Base-by-base conservation (phyloP, 345 rosid genomes). In the Microthlaspi erraticum region DNA sequence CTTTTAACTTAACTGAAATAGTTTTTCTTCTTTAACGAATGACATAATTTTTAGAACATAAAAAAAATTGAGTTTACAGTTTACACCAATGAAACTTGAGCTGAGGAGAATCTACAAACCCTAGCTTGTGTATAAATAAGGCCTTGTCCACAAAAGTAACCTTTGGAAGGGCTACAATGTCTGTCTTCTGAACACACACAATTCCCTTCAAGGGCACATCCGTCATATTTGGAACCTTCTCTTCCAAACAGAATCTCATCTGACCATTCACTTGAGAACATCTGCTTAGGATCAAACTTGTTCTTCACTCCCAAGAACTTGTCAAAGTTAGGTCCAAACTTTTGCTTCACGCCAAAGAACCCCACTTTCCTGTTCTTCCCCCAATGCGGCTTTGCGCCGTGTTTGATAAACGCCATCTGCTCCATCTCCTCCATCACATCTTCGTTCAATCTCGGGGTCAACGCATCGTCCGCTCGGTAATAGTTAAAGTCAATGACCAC, bases 311-410 rank as follows among this genome's bases (percentile, higher is more conserved):
- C 73, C 48, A 87, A 0, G 39, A 89, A 93, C 64, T 71, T 87
- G 13, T 36, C 44, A 3, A 84, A 78, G 55, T 64, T 70, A 43
- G 76, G 71, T 0, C 79, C 81, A 56, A 80, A 86, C 83, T 87
- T 93, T 13, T n/a, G 49, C 70, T 80, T 81, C 56, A 86, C 92
- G 6, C 82, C 82, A 13, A 70, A 41, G 83, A 93, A 91, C 8
- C 87, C 91, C 37, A 81, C 13, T 64, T 87, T 89, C 77, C 90
- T 83, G 38, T 91, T 93, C 78, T 93, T 93, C 6, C 83, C 91
- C 96, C 96, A 93, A 60, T 93, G 98, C 0, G 98, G 94, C 67
- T 69, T 87, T 0, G 97, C 97, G n/a, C 83, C 86, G 17, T 91
- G 34, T 61, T 87, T 87, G 64, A 86, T 64, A 72, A 93, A 88